Conservation (phyloP, 495 filamentous ascomycete genomes). For the Rusavskia elegans region DNA sequence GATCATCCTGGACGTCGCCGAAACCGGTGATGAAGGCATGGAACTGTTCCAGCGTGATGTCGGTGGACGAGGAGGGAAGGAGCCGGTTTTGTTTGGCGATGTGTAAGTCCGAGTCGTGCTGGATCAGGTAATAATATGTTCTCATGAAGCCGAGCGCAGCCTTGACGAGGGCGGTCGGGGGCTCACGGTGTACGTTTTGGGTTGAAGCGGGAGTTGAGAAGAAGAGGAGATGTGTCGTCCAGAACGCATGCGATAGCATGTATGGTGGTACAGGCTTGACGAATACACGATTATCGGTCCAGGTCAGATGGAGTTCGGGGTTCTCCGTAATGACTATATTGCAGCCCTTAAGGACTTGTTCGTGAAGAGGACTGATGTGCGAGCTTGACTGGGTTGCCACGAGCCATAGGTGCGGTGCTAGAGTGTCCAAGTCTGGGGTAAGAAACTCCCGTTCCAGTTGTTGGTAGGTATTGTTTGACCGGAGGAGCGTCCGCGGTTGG, state of each 20-base stretch:
- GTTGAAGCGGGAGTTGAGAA: neutral
- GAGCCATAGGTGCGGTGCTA: neutral
- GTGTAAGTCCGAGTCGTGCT: neutral
- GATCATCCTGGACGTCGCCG: too few relatives aligned
- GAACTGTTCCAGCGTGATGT: neutral
- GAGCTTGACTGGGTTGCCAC: neutral
- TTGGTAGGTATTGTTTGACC: too few relatives aligned
- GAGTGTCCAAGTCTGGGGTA: too few relatives aligned
- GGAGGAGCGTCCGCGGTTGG: too few relatives aligned
- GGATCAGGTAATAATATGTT: neutral
- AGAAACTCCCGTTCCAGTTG: too few relatives aligned
- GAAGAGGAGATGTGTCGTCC: constrained; percentile 4
- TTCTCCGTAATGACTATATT: constrained; percentile 31
- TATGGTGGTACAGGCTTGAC: constrained; percentile 41
- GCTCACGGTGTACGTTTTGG: neutral
- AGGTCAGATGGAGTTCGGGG: constrained; percentile 37
- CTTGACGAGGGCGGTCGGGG: neutral
- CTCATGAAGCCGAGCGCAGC: neutral
- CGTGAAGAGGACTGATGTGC: constrained; percentile 20
- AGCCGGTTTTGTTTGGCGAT: neutral
- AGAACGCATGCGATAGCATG: constrained; percentile 31
- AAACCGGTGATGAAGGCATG: neutral
- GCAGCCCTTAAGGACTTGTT: constrained; percentile 26
- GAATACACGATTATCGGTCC: constrained; percentile 33
- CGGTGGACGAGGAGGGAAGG: neutral